Evolutionary conservation across 1,284 basidiomycete species (phyloP).

Genomic region (Pseudozyma sp.): DNA sequence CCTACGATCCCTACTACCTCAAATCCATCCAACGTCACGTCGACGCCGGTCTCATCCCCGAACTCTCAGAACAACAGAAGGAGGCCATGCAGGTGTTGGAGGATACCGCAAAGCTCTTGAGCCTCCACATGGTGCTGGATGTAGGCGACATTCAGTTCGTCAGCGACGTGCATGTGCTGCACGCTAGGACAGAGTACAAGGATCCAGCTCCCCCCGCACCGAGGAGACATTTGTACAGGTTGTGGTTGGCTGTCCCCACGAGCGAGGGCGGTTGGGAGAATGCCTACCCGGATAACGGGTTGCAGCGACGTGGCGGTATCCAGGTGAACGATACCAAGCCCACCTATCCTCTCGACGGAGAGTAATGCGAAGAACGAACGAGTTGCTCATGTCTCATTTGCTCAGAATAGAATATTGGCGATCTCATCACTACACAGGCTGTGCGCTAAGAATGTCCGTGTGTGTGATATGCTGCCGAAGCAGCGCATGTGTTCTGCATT

Average conservation of each 20-base stretch:
- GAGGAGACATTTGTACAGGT: conserved; percentile 70
- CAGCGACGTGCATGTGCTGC: conserved; percentile 68
- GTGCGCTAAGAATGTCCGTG: too few species aligned
- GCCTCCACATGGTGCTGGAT: conserved; percentile 70
- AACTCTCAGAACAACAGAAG: conserved; percentile 64
- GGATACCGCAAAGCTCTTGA: conserved; percentile 69
- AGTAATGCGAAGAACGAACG: conserved; percentile 46
- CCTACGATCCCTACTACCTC: conserved; percentile 66
- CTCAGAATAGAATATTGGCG: not conserved
- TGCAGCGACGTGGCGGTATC: conserved; percentile 67
- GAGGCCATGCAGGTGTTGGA: conserved; percentile 71
- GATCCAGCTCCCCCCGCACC: conserved; percentile 69
- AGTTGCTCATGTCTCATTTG: not conserved
- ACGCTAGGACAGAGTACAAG: conserved; percentile 70
- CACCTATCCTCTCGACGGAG: conserved; percentile 70
- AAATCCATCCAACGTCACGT: conserved; percentile 58
- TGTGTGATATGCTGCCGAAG: not conserved
- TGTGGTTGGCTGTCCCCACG: conserved; percentile 70
- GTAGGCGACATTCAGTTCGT: conserved; percentile 69
- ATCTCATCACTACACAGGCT: not conserved
- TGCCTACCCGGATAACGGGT: conserved; percentile 68
- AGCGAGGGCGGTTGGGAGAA: conserved; percentile 70
- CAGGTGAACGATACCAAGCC: conserved; percentile 67
- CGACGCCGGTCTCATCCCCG: conserved; percentile 70
- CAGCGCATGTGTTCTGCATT: conserved; percentile 1